A percentile compares a stretch with the other conserved stretches of the same genome.
Conservation (phyloP, 345 rosid genomes). For the Camelina neglecta region DNA sequence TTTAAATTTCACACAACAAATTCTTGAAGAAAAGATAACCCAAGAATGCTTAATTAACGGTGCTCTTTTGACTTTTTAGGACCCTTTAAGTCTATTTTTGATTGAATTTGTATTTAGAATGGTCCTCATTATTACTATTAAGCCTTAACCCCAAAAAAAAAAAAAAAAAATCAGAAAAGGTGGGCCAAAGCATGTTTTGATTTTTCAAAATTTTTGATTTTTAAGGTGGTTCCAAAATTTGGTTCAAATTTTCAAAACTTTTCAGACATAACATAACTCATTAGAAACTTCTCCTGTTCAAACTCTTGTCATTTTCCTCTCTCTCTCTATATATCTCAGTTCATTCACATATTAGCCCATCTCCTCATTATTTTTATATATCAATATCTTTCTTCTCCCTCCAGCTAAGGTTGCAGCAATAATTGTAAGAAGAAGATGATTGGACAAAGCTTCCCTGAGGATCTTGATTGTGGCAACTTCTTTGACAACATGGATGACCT, state of each 20-base stretch:
- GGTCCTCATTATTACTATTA: constrained; percentile 23
- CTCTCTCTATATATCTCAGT: not conserved
- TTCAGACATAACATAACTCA: not conserved
- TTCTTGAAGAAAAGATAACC: constrained; percentile 28
- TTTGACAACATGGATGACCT: constrained; percentile 94
- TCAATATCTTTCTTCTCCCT: not conserved
- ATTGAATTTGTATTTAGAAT: constrained; percentile 25
- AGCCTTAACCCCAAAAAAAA: not conserved
- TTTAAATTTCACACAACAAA: not conserved
- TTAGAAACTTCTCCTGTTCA: constrained; percentile 35
- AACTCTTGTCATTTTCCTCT: constrained; percentile 32
- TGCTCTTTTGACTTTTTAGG: constrained; percentile 33
- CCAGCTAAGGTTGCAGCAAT: not conserved
- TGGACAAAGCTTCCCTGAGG: constrained; percentile 76
- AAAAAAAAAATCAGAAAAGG: constrained; percentile 31
- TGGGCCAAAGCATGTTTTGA: constrained; percentile 41
- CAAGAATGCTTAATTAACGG: constrained; percentile 39
- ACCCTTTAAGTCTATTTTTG: constrained; percentile 16
- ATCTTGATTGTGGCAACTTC: constrained; percentile 90
- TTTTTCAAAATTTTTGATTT: constrained; percentile 40
- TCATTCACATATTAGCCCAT: constrained; percentile 9
- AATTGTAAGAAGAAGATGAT: constrained; percentile 59
- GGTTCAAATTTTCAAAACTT: constrained; percentile 30
- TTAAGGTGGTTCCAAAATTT: constrained; percentile 41
- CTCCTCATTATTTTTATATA: constrained; percentile 9